These are phyloP conservation scores for Symbiodinium natans DNA, from an alignment of 73 alveolate genomes.

Conservation along the genomic window DNA sequence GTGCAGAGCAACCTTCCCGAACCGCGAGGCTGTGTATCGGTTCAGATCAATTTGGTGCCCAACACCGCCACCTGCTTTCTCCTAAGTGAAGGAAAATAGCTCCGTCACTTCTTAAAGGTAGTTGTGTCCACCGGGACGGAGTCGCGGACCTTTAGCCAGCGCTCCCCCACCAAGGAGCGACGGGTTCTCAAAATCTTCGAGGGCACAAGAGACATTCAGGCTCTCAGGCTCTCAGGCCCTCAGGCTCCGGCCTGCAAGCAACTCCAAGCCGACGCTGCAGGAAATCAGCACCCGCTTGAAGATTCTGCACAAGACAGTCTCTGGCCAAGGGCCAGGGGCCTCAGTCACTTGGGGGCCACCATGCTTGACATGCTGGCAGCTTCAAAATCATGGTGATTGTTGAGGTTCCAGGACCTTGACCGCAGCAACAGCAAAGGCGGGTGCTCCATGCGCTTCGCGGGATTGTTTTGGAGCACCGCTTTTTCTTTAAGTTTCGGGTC, in stretches of 20 bases:
- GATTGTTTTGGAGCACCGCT: not conserved
- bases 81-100: no score
- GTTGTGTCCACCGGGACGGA: not conserved
- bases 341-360: not conserved
- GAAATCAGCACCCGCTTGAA: conserved; percentile 41
- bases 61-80: no score
- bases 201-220: no score
- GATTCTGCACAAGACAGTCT: conserved; percentile 36
- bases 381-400: no score
- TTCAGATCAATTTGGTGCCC: no score
- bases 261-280: not conserved
- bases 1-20: conserved; percentile 72
- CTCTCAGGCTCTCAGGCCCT: no score
- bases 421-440: not conserved
- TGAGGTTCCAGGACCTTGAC: not conserved
- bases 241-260: no score
- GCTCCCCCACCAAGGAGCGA: not conserved
- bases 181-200: not conserved
- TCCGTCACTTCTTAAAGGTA: no score
- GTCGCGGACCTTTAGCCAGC: not conserved
- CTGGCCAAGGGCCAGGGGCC: conserved; percentile 47
- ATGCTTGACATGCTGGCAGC: no score
- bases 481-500: no score
- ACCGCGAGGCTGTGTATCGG: conserved; percentile 51
- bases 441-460: not conserved